Conservation (phyloP, 2,329 filamentous ascomycete genomes). For the Colletotrichum chlorophyti region DNA sequence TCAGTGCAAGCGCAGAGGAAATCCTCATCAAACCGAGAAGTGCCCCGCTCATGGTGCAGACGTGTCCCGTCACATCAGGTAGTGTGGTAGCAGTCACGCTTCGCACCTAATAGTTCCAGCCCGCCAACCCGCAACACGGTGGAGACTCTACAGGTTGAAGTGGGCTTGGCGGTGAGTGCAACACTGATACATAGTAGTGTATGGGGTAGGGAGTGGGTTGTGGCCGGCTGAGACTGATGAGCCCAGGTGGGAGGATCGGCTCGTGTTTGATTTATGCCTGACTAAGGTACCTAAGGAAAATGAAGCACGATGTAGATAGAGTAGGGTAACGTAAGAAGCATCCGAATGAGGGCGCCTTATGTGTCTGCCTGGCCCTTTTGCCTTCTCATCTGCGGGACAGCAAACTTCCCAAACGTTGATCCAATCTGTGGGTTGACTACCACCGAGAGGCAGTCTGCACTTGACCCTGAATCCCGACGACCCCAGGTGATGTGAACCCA, state of each 20-base stretch:
- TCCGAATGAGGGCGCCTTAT: constrained; percentile 21
- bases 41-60: constrained; percentile 17
- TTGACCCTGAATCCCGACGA: background rate
- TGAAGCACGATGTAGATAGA: no score
- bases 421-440: no score
- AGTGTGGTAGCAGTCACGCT: no score
- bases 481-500: no score
- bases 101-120: constrained; percentile 7
- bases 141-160: background rate
- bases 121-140: constrained; percentile 15
- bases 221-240: background rate
- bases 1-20: constrained; percentile 6
- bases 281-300: no score
- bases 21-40: constrained; percentile 4
- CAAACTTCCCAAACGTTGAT: no score
- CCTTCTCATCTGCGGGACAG: constrained; percentile 16
- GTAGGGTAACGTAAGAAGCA: no score
- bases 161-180: constrained; percentile 25
- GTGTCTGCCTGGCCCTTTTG: constrained; percentile 11
- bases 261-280: constrained; percentile 26
- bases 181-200: no score
- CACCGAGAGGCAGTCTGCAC: no score
- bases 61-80: constrained; percentile 17
- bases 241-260: constrained; percentile 13
- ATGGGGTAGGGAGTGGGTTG: background rate